Conservation (phyloP, 257 asterid genomes). For the Petrea volubilis region DNA sequence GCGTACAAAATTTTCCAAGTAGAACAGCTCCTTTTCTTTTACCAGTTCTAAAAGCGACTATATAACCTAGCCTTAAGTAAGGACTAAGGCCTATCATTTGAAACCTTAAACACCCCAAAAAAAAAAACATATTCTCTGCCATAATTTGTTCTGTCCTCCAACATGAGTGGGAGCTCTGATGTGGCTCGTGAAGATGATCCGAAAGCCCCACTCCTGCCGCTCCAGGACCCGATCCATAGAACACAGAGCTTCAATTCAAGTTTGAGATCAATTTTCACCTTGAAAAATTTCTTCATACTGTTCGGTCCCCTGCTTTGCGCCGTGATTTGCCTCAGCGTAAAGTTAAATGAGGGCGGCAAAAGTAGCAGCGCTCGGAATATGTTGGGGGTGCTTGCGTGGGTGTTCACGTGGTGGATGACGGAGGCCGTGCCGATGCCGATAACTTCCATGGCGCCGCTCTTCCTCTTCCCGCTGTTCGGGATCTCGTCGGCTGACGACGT, state of each 20-base stretch:
- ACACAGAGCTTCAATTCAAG: slow-evolving; percentile 35
- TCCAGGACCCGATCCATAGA: slow-evolving; percentile 36
- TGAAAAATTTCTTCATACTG: slow-evolving; percentile 53
- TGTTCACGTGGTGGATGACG: slow-evolving; percentile 90
- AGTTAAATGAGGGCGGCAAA: slow-evolving; percentile 35
- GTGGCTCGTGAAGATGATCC: slow-evolving; percentile 35
- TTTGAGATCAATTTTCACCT: slow-evolving; percentile 42
- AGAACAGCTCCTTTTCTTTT: neutral
- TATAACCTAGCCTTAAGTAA: slow-evolving; percentile 9
- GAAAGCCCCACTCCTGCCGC: slow-evolving; percentile 72
- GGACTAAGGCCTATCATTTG: neutral
- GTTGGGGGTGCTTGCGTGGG: slow-evolving; percentile 85
- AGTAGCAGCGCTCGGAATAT: slow-evolving; percentile 55
- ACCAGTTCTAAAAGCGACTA: neutral
- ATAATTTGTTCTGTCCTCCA: neutral
- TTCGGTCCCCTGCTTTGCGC: slow-evolving; percentile 72
- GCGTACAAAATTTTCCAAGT: too few relatives aligned
- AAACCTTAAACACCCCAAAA: neutral
- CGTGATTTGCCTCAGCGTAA: slow-evolving; percentile 46
- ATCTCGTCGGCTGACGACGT: slow-evolving; percentile 80
- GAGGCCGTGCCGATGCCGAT: slow-evolving; percentile 97
- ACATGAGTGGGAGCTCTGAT: slow-evolving; percentile 39
- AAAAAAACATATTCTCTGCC: neutral
- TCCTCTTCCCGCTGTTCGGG: slow-evolving; percentile 88
- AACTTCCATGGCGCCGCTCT: slow-evolving; percentile 90